These are phyloP conservation scores for Crithidia fasciculata DNA, from an alignment of 208 protist species.

Conservation along the genomic window DNA sequence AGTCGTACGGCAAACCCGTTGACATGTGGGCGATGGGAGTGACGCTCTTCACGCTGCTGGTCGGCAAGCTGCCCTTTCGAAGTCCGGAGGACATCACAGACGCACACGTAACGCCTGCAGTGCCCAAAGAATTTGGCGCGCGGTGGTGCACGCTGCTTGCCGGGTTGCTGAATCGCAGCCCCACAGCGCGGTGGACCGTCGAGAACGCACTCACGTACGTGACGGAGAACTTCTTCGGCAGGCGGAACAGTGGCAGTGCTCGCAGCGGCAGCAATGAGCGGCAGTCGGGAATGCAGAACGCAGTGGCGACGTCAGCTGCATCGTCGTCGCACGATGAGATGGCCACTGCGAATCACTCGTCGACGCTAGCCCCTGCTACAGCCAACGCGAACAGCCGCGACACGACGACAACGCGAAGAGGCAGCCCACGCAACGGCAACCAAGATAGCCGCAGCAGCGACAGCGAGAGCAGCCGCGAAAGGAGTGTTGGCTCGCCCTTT, in stretches of 20 bases:
- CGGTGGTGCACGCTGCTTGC: slow-evolving; percentile 55
- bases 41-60: slow-evolving; percentile 88
- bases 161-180: slow-evolving; percentile 79
- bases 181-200: slow-evolving; percentile 54
- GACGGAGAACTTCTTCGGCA: background rate
- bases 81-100: slow-evolving; percentile 63
- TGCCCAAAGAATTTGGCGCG: slow-evolving; percentile 40
- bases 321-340: too few species aligned
- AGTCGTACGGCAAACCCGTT: slow-evolving; percentile 77
- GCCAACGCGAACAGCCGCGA: too few species aligned
- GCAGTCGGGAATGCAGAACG: too few species aligned
- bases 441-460: too few species aligned
- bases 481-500: background rate
- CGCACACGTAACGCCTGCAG: slow-evolving; percentile 37
- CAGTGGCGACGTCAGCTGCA: too few species aligned
- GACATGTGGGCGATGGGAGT: slow-evolving; percentile 91
- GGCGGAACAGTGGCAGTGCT: background rate
- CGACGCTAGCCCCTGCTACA: too few species aligned
- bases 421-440: too few species aligned
- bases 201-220: slow-evolving; percentile 35
- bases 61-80: slow-evolving; percentile 93
- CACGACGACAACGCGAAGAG: too few species aligned
- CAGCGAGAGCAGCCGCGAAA: too few species aligned
- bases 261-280: background rate
- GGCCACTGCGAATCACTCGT: too few species aligned